Base-by-base conservation (phyloP, 495 filamentous ascomycete species). In the Aspergillus egyptiacus region DNA sequence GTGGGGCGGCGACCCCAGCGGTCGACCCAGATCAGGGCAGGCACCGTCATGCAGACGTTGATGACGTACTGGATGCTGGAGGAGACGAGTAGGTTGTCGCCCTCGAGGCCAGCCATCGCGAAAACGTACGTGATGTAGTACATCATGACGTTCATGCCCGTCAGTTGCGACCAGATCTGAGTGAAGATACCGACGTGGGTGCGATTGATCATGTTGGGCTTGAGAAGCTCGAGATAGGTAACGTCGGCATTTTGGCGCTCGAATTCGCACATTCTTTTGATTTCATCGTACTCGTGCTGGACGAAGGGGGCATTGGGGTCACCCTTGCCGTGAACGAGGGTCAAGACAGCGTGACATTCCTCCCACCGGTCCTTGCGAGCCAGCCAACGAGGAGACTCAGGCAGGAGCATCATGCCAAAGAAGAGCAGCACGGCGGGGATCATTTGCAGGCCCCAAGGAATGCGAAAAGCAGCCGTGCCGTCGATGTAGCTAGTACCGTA, bases 141-240 rank as follows among this genome's bases (percentile, higher is more conserved):
- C 79, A 89, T 88, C 85, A 90, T 90, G 1, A 53, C 85, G 59
- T 89, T 91, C 83, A 89, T 89, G 11, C 87, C 87, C 0, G 85
- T 87, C 15, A 91, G 70, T 58, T 93, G 87, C 22, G 81, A 82
- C 87, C 87, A 91, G 60, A 93, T 85, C 62, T 91, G 87, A 0
- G 81, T 86, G 56, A 88, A 88, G 35, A 91, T 56, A 41, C 87
- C 86, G 54, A 89, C 80, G 44, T 79, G 72, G 23, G 84, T 86
- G 10, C 84, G 79, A 66, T 87, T 87, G 59, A 88, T 69, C 84
- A 90, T 89, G 32, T 73, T 64, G 0, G 81, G 79, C 42, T 73
- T 78, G 62, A 93, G 73, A 5, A 93, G 69, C 55, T 89, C 85
- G 15, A 82, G 50, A 59, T 82, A 89, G 18, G 76, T 78, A 43